A percentile compares a stretch with the other conserved stretches of the same genome.
Conservation (phyloP, 139 green algal genomes). For the Coccomyxa sp. region DNA sequence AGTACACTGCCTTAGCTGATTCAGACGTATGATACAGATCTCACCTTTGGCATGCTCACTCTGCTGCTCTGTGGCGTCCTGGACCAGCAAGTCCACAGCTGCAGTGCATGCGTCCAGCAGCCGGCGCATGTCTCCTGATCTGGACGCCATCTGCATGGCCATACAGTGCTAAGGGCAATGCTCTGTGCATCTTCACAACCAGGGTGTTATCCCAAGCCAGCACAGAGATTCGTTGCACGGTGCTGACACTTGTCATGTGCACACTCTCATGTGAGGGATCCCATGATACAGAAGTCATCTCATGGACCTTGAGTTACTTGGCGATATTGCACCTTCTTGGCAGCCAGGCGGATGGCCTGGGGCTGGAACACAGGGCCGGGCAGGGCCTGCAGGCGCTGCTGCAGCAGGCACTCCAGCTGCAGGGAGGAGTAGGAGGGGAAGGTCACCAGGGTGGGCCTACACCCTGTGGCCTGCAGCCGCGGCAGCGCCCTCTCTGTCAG, state of each 20-base stretch:
- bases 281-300: neutral
- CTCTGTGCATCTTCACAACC: neutral
- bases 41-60: neutral
- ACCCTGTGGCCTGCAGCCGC: constrained; percentile 11
- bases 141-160: constrained; percentile 29
- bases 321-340: constrained; percentile 30
- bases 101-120: constrained; percentile 22
- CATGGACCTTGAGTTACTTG: neutral
- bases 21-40: neutral
- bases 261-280: neutral
- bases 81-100: constrained; percentile 5
- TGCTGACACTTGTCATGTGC: neutral
- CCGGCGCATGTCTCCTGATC: constrained; percentile 41
- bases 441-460: constrained; percentile 19
- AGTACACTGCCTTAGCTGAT: neutral
- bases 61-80: constrained; percentile 21
- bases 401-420: constrained; percentile 24
- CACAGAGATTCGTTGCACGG: neutral
- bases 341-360: constrained; percentile 28
- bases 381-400: constrained; percentile 31
- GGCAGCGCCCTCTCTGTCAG: constrained; percentile 27
- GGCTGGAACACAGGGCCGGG: constrained; percentile 39
- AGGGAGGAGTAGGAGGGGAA: constrained; percentile 23
- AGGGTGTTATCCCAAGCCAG: neutral
- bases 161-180: neutral